Evolutionary conservation across 1,139 yeast genomes (phyloP).

Genomic region (Zygoascus sp.): DNA sequence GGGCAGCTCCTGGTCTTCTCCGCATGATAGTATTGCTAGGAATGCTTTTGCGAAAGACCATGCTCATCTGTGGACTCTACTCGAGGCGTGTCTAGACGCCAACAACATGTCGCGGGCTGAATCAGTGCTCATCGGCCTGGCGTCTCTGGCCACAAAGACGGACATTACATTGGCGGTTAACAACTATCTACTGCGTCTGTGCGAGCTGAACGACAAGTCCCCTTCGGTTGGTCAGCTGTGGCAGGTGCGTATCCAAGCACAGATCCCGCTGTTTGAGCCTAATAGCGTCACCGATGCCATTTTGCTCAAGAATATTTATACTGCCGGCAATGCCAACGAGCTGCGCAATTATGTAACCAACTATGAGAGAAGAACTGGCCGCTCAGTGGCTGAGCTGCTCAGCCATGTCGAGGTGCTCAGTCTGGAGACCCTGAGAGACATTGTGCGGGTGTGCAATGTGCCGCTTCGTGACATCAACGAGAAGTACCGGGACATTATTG

Average conservation of each 20-base stretch:
- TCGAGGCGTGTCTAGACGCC: constrained; percentile 74
- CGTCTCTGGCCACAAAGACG: constrained; percentile 40
- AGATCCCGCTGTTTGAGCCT: constrained; percentile 27
- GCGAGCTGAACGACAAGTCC: constrained; percentile 35
- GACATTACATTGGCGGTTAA: constrained; percentile 45
- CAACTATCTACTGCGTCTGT: constrained; percentile 45
- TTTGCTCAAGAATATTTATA: constrained; percentile 32
- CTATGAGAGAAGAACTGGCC: constrained; percentile 25
- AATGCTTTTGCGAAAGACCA: constrained; percentile 43
- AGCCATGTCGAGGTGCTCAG: constrained; percentile 67
- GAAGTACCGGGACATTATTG: constrained; percentile 36
- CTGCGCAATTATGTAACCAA: constrained; percentile 30
- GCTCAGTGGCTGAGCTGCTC: constrained; percentile 42
- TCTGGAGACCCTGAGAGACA: constrained; percentile 50
- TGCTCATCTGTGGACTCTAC: constrained; percentile 64
- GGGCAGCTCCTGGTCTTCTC: constrained; percentile 33
- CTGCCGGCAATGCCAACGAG: constrained; percentile 23
- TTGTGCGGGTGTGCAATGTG: constrained; percentile 36
- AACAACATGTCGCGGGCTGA: constrained; percentile 70
- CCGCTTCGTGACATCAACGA: constrained; percentile 36
- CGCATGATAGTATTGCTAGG: constrained; percentile 31
- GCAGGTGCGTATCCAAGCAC: constrained; percentile 26
- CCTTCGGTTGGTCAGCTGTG: constrained; percentile 30
- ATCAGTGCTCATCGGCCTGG: constrained; percentile 55
- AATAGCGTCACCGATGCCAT: constrained; percentile 36